A percentile compares a stretch with the other conserved stretches of the same genome.
phyloP scores from a whole-genome alignment of 306 rosid species.

The Begonia loranthoides region DNA sequence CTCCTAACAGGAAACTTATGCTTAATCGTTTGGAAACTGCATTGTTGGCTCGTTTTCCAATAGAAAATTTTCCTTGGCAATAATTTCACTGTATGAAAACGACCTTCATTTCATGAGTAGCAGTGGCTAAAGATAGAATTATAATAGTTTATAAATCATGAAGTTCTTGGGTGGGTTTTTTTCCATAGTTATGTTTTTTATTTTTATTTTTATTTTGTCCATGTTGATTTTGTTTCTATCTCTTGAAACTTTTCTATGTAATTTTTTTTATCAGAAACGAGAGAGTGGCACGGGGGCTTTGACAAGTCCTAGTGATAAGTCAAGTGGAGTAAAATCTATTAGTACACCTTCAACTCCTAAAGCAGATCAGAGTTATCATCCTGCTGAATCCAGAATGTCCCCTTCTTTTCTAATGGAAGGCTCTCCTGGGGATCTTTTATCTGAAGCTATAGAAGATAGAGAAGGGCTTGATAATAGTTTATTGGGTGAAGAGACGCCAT shows the following conservation, averaged over 20 bases:
- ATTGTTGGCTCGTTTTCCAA: too few species aligned
- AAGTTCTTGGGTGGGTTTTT: too few species aligned
- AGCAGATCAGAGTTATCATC: slow-evolving; percentile 51
- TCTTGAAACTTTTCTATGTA: slow-evolving; percentile 16
- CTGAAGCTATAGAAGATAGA: slow-evolving; percentile 56
- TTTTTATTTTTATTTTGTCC: too few species aligned
- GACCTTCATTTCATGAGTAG: too few species aligned
- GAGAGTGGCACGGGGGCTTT: slow-evolving; percentile 48
- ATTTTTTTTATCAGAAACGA: slow-evolving; percentile 60
- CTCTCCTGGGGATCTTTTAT: slow-evolving; percentile 60
- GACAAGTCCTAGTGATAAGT: slow-evolving; percentile 68
- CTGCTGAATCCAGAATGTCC: slow-evolving; percentile 52
- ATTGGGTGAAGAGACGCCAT: slow-evolving; percentile 69
- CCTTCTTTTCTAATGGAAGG: slow-evolving; percentile 63
- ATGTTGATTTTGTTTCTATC: not conserved
- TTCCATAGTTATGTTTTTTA: too few species aligned
- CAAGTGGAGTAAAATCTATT: slow-evolving; percentile 76
- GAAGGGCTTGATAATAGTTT: slow-evolving; percentile 43
- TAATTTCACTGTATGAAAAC: too few species aligned
- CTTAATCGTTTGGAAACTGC: too few species aligned
- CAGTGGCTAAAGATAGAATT: too few species aligned
- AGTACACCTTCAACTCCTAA: slow-evolving; percentile 93
- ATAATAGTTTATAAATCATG: too few species aligned
- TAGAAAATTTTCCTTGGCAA: too few species aligned
- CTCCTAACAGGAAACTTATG: too few species aligned